These are phyloP conservation scores for Bullera alba DNA, from an alignment of 768 basidiomycete species.

Conservation along the genomic window DNA sequence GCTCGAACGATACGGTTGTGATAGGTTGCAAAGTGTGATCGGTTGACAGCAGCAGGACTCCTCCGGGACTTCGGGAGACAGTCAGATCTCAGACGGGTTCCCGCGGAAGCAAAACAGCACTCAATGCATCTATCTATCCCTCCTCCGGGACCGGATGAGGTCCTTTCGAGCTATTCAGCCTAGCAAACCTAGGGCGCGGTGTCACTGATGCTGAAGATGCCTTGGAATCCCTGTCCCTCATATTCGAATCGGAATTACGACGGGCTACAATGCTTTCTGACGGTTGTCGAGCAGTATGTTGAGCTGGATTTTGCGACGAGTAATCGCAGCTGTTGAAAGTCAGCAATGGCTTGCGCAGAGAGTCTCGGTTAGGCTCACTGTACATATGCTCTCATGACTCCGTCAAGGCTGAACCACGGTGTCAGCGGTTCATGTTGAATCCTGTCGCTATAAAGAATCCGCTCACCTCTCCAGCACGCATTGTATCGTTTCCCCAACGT, in stretches of 20 bases:
- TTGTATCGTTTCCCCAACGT: conserved; percentile 45
- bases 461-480: conserved; percentile 28
- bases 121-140: too few species aligned
- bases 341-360: not conserved
- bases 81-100: too few species aligned
- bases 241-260: too few species aligned
- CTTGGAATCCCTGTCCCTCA: not conserved
- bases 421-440: not conserved
- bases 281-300: not conserved
- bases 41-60: too few species aligned
- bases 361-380: conserved; percentile 20
- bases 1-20: too few species aligned
- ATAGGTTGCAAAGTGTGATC: too few species aligned
- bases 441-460: not conserved
- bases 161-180: too few species aligned
- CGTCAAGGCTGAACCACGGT: conserved; percentile 26
- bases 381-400: conserved; percentile 46
- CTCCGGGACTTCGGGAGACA: too few species aligned
- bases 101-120: too few species aligned
- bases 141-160: too few species aligned
- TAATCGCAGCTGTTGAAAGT: conserved; percentile 11
- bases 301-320: conserved; percentile 11
- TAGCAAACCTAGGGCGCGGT: not conserved
- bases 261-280: too few species aligned
- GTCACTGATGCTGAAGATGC: not conserved